Conservation (phyloP, 2,329 filamentous ascomycete species). For the Penicillium sclerotigenum region DNA sequence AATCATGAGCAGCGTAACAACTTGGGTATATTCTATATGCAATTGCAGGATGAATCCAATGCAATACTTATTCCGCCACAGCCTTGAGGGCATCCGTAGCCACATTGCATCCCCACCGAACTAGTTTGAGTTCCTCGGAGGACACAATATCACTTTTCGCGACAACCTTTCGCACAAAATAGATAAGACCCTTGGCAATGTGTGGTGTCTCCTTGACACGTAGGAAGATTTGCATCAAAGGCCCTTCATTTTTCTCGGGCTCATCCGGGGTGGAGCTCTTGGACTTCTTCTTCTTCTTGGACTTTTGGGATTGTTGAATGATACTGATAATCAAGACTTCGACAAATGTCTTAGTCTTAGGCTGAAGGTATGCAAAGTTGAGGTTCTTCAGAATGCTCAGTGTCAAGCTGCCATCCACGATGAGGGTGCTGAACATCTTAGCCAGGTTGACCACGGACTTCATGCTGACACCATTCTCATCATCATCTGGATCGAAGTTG, state of each 20-base stretch:
- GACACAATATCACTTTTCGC: constrained; percentile 59
- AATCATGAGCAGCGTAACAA: constrained; percentile 1
- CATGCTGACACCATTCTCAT: constrained; percentile 51
- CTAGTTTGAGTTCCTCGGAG: constrained; percentile 51
- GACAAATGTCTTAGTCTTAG: constrained; percentile 72
- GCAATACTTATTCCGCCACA: constrained; percentile 23
- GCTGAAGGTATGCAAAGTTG: constrained; percentile 73
- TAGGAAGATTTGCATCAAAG: constrained; percentile 64
- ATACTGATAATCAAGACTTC: constrained; percentile 76
- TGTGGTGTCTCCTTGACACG: constrained; percentile 62
- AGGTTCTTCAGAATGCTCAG: constrained; percentile 61
- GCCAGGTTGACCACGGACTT: constrained; percentile 65
- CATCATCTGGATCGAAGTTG: constrained; percentile 51
- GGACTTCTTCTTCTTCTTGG: constrained; percentile 25
- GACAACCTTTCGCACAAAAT: constrained; percentile 74
- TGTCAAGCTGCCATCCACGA: constrained; percentile 58
- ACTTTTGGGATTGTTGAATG: constrained; percentile 63
- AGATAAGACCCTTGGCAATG: constrained; percentile 71
- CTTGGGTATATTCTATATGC: constrained; percentile 9
- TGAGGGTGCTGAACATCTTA: constrained; percentile 62
- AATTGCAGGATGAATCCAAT: background rate
- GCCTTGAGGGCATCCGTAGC: constrained; percentile 42
- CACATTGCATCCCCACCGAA: constrained; percentile 47
- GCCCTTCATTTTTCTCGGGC: constrained; percentile 51
- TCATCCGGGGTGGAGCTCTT: constrained; percentile 19